Evolutionary conservation across 805 yeast species (phyloP).

Genomic region (Yarrowia osloensis): DNA sequence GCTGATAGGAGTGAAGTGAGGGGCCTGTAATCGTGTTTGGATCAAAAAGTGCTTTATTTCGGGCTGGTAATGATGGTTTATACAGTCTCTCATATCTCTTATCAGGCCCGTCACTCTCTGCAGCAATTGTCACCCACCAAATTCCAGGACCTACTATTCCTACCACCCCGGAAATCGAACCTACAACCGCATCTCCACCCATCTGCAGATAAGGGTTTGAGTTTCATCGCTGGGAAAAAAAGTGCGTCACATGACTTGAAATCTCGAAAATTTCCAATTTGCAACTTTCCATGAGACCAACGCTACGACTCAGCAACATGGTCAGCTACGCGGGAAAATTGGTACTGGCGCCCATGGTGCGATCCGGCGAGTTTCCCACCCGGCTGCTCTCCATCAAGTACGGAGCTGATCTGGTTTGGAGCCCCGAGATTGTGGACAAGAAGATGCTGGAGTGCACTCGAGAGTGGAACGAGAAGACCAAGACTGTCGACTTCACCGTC

Average conservation of each 20-base stretch:
- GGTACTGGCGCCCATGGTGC: constrained; percentile 91
- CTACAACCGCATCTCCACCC: background rate
- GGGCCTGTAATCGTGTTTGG: no score
- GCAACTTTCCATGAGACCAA: constrained; percentile 22
- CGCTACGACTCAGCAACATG: constrained; percentile 43
- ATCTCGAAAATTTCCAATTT: no score
- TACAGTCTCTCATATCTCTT: no score
- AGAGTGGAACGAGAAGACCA: constrained; percentile 51
- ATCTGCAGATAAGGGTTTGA: constrained; percentile 5
- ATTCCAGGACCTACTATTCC: background rate
- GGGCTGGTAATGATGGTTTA: no score
- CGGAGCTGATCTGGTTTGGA: constrained; percentile 97
- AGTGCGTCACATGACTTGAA: background rate
- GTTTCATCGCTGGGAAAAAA: background rate
- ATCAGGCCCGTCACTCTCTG: no score
- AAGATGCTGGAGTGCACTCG: constrained; percentile 74
- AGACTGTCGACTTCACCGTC: constrained; percentile 41
- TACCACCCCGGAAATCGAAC: background rate
- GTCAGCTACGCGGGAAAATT: constrained; percentile 73
- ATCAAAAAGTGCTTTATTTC: no score
- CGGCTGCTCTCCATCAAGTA: constrained; percentile 74
- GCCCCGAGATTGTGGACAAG: constrained; percentile 90
- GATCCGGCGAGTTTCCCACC: constrained; percentile 93
- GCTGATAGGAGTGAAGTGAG: no score
- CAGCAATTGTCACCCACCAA: no score